These are phyloP conservation scores for Erythrobasidium yunnanense DNA, from an alignment of 768 basidiomycete genomes.

Conservation along the genomic window DNA sequence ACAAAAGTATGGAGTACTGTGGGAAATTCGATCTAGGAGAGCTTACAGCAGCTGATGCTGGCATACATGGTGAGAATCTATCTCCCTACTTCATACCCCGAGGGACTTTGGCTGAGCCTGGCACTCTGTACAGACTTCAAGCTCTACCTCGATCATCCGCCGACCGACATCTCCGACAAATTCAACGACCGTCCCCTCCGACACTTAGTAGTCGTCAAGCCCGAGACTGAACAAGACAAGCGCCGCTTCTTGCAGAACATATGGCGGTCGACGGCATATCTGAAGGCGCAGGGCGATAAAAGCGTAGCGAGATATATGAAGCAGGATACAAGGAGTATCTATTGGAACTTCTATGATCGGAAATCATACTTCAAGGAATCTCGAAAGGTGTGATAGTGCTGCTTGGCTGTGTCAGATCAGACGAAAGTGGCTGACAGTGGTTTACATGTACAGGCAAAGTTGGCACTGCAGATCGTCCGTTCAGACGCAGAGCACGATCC, in stretches of 20 bases:
- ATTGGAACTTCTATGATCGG: slow-evolving; percentile 19
- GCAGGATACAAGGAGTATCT: not conserved
- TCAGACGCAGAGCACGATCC: not conserved
- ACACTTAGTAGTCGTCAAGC: slow-evolving; percentile 50
- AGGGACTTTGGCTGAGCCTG: slow-evolving; percentile 26
- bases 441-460: not conserved
- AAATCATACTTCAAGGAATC: slow-evolving; percentile 1
- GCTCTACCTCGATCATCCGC: slow-evolving; percentile 69
- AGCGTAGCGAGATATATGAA: not conserved
- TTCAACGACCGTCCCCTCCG: slow-evolving; percentile 84
- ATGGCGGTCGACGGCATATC: slow-evolving; percentile 8
- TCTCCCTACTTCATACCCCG: not conserved
- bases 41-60: slow-evolving; percentile 62
- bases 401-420: not conserved
- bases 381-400: not conserved
- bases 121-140: slow-evolving; percentile 56
- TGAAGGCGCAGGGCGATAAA: not conserved
- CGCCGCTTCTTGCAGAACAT: slow-evolving; percentile 29
- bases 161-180: slow-evolving; percentile 66
- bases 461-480: slow-evolving; percentile 1
- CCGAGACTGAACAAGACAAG: slow-evolving; percentile 23
- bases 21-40: slow-evolving; percentile 78
- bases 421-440: not conserved
- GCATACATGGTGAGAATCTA: slow-evolving; percentile 61
- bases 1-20: slow-evolving; percentile 70